Conservation (phyloP, 257 asterid species). For the Fraxinus pennsylvanica region DNA sequence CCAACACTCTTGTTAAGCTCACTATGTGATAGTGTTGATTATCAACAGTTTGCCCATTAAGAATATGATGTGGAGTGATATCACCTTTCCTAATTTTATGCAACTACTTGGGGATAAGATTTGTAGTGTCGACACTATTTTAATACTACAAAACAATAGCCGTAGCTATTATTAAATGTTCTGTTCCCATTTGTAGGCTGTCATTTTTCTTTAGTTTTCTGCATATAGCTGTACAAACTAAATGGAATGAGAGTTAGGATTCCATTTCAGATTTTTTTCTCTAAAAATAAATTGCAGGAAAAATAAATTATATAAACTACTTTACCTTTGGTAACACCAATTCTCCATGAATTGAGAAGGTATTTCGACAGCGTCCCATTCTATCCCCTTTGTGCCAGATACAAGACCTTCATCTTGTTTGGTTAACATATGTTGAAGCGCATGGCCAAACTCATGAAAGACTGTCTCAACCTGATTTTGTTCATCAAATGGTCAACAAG, state of each 20-base stretch:
- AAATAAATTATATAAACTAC: not conserved
- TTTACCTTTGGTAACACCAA: constrained; percentile 89
- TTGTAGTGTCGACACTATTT: not conserved
- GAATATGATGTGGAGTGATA: not conserved
- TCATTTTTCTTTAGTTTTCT: not conserved
- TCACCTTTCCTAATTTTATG: not conserved
- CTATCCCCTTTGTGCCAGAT: constrained; percentile 67
- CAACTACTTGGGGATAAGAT: not conserved
- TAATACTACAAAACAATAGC: too few relatives aligned
- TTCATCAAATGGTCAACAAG: constrained; percentile 16
- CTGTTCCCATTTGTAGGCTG: not conserved
- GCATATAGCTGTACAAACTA: not conserved
- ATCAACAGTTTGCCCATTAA: not conserved
- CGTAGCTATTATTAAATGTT: too few relatives aligned
- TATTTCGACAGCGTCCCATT: constrained; percentile 87
- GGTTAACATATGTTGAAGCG: constrained; percentile 88
- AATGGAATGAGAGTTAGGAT: not conserved
- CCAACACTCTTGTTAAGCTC: too few relatives aligned
- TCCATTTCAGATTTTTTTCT: not conserved
- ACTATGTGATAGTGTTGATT: not conserved
- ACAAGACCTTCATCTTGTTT: constrained; percentile 83
- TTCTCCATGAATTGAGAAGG: constrained; percentile 89
- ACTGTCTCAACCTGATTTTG: constrained; percentile 65
- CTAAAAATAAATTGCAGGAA: not conserved
- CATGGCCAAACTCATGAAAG: constrained; percentile 90